Evolutionary conservation across 1,284 basidiomycete genomes (phyloP), one percentile per base, ranked within the genome.

Genomic region (Hemileccinum hortonii): DNA sequence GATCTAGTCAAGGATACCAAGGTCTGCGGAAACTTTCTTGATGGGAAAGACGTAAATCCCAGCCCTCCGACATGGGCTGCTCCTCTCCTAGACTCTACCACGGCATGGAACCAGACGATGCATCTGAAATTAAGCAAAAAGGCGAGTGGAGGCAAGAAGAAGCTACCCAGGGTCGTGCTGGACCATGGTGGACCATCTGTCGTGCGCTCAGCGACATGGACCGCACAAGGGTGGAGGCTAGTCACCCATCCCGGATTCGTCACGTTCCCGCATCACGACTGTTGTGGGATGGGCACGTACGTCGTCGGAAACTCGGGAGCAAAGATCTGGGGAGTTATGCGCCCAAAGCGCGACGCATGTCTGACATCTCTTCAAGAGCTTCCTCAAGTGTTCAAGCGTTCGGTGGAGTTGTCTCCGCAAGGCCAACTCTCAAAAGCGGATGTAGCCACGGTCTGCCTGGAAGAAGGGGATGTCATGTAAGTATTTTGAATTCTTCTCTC

Each of bases 381-480:
- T 5, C 6, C 3, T 0, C 5, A 38, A 21, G 18, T 14, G 14
- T 29, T 42, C 9, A 1, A 16, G 1, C 4, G 12, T 1, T 30
- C 47, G 1, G 11, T 4, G 0, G 18, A 39, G 1, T 1, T 29
- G 10, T 33, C 37, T 0, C 0, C 5, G 1, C n/a, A 54, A 12
- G 47, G 46, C 2, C 15, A 1, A 0, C 52, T 32, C n/a, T 10
- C 21, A 0, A 0, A 43, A 1, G 41, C 51, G 0, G 46, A 59
- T 4, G 16, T 60, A 0, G 49, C 35, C 4, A 60, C 51, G 0
- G 35, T 59, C 1, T 60, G 54, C 8, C 55, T 60, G 0, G 47
- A 60, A 22, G 43, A 37, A 33, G 51, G 49, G 0, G 49, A 58
- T 6, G 6, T 58, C 0, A 57, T 59, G 58, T 57, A 26, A 26